Percentiles rank a stretch among this genome's conserved stretches.
These are phyloP conservation scores for Annulohypoxylon maeteangense DNA, from an alignment of 495 filamentous ascomycete genomes.

Conservation along the genomic window DNA sequence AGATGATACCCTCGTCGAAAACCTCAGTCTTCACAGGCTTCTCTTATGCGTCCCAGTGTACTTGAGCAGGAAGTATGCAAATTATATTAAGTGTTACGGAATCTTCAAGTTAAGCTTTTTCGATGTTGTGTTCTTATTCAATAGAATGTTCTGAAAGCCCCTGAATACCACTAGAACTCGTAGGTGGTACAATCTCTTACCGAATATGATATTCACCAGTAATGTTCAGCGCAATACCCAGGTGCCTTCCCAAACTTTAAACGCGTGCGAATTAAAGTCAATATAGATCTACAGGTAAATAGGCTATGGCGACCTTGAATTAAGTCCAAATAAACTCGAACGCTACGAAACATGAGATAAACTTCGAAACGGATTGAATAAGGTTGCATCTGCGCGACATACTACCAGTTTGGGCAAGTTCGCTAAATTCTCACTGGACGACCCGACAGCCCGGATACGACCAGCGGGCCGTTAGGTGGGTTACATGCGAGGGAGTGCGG, in stretches of 20 bases:
- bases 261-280: not conserved
- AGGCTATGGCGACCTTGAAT: not conserved
- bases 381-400: slow-evolving; percentile 9
- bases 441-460: slow-evolving; percentile 11
- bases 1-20: too few species aligned
- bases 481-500: not conserved
- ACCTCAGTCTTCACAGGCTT: too few species aligned
- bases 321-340: not conserved
- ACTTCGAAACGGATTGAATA: not conserved
- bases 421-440: slow-evolving; percentile 7
- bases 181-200: too few species aligned
- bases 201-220: too few species aligned
- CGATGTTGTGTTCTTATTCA: too few species aligned
- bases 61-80: too few species aligned
- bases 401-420: slow-evolving; percentile 3
- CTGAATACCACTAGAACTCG: too few species aligned
- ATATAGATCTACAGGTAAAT: not conserved
- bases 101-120: too few species aligned
- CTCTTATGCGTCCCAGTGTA: too few species aligned
- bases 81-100: too few species aligned
- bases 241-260: not conserved
- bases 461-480: not conserved
- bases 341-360: not conserved
- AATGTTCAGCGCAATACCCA: too few species aligned
- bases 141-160: too few species aligned